Conservation (phyloP, 306 rosid species). For the Corylus avellana region DNA sequence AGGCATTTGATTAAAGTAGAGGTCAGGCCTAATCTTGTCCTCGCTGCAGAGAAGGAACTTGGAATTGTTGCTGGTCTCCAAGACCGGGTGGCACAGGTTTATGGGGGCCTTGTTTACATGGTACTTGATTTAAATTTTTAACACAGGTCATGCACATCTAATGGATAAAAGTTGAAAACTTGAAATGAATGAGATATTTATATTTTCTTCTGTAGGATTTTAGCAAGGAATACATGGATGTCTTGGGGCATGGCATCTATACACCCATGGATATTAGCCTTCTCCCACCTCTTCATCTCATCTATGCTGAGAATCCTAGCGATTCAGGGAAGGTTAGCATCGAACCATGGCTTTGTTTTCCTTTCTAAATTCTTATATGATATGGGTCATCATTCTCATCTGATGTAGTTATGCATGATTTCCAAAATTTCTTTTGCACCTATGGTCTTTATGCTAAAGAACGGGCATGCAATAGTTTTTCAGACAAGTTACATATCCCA, state of each 20-base stretch:
- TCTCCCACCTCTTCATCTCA: conserved; percentile 78
- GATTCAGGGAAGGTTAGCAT: conserved; percentile 92
- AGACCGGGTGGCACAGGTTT: conserved; percentile 91
- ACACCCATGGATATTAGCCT: conserved; percentile 72
- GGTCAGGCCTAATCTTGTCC: conserved; percentile 76
- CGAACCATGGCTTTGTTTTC: conserved; percentile 5
- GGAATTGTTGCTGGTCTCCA: conserved; percentile 99
- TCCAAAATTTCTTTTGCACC: neutral
- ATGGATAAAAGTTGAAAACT: conserved; percentile 4
- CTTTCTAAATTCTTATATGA: neutral
- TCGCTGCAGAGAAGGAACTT: conserved; percentile 76
- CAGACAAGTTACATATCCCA: no score
- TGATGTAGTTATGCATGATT: neutral
- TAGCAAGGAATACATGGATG: conserved; percentile 72
- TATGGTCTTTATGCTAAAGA: neutral
- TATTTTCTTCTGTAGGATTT: conserved; percentile 58
- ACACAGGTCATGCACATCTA: neutral
- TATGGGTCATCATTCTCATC: neutral
- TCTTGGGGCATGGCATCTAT: conserved; percentile 70
- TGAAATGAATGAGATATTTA: neutral
- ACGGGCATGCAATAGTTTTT: neutral
- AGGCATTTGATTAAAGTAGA: conserved; percentile 69
- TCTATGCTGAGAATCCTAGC: conserved; percentile 87
- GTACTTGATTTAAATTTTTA: conserved; percentile 32
- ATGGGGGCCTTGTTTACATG: conserved; percentile 89